Percentiles rank a stretch among this genome's conserved stretches.
phyloP scores from a whole-genome alignment of 2,329 filamentous ascomycete genomes.

The Endocalyx cinctus region DNA sequence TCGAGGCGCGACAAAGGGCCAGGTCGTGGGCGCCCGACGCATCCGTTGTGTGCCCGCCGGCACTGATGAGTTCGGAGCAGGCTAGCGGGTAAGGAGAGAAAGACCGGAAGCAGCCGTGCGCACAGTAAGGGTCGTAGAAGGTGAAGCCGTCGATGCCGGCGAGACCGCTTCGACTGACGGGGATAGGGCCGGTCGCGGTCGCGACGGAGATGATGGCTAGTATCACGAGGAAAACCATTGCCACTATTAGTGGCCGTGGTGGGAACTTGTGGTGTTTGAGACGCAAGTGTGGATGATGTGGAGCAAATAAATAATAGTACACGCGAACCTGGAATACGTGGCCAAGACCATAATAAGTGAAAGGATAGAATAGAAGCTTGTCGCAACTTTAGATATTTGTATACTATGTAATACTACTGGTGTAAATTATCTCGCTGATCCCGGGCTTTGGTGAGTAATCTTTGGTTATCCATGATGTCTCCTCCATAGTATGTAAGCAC shows the following conservation, averaged over 20 bases:
- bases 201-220: not conserved
- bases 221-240: not conserved
- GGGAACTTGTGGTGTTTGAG: not conserved
- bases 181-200: not conserved
- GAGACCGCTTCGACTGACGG: conserved; percentile 1
- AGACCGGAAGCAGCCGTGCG: conserved; percentile 2
- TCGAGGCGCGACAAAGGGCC: conserved; percentile 12
- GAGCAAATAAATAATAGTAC: too few species aligned
- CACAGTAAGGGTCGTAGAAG: conserved; percentile 4
- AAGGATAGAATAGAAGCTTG: too few species aligned
- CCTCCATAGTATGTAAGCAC: too few species aligned
- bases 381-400: too few species aligned
- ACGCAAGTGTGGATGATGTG: too few species aligned
- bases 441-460: too few species aligned
- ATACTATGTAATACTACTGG: too few species aligned
- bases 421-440: too few species aligned
- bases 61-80: not conserved
- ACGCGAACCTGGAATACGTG: too few species aligned
- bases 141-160: conserved; percentile 1
- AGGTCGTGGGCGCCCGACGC: not conserved
- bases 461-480: too few species aligned
- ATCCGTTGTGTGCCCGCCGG: not conserved
- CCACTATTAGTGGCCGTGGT: not conserved
- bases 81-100: not conserved
- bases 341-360: too few species aligned